phyloP scores from a whole-genome alignment of 139 green algal genomes.

The Zygnema cylindricum region DNA sequence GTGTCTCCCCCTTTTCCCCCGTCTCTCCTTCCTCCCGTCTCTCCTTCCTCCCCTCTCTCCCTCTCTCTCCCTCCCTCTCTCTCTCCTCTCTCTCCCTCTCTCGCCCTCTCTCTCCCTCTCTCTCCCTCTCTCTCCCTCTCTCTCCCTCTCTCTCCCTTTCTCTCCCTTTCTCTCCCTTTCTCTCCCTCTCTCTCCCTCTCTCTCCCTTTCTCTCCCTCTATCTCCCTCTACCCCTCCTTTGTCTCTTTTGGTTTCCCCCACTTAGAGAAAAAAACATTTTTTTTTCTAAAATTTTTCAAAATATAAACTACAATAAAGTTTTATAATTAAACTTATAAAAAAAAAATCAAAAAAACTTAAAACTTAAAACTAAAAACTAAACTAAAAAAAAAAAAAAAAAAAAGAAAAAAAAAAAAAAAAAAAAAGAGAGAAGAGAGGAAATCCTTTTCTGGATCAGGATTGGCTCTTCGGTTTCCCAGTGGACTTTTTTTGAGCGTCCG shows the following conservation, averaged over 20 bases:
- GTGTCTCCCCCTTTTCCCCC: not conserved
- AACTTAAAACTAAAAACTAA: too few relatives aligned
- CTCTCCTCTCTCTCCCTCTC: not conserved
- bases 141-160: not conserved
- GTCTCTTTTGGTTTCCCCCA: too few relatives aligned
- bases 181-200: not conserved
- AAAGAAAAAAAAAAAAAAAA: too few relatives aligned
- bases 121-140: not conserved
- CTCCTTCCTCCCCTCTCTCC: not conserved
- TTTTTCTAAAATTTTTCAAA: not conserved
- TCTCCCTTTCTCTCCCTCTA: not conserved
- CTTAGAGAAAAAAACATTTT: too few relatives aligned
- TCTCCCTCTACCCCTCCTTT: not conserved
- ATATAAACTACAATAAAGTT: not conserved
- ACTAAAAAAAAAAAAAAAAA: too few relatives aligned
- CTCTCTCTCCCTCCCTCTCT: not conserved
- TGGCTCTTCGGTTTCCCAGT: too few relatives aligned
- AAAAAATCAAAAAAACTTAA: too few relatives aligned
- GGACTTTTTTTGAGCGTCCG: too few relatives aligned
- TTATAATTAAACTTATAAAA: not conserved
- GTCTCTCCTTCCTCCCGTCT: not conserved
- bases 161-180: not conserved
- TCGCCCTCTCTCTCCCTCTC: not conserved
- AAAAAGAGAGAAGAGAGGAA: too few relatives aligned
- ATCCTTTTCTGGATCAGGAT: too few relatives aligned